Conservation (phyloP, 208 protist species). For the Lotmaria passim region DNA sequence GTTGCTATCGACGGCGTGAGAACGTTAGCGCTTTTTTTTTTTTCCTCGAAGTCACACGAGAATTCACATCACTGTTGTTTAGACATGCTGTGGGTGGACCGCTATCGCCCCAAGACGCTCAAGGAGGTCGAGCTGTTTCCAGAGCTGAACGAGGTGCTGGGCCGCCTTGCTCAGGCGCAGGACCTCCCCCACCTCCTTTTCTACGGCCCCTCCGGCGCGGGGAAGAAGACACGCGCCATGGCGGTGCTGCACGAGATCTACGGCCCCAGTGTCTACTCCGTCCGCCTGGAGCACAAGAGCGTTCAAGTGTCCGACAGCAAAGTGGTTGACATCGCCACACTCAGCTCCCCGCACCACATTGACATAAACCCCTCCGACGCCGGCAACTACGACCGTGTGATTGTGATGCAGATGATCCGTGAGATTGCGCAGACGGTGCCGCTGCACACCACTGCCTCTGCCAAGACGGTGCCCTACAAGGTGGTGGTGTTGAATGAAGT, state of each 20-base stretch:
- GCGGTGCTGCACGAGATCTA: conserved; percentile 95
- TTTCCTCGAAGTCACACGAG: background rate
- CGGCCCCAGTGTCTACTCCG: conserved; percentile 87
- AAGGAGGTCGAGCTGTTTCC: conserved; percentile 95
- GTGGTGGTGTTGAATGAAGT: conserved; percentile 98
- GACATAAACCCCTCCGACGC: conserved; percentile 99
- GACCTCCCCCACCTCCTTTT: conserved; percentile 98
- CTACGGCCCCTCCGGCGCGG: conserved; percentile 96
- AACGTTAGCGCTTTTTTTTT: too few relatives aligned
- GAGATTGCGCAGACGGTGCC: conserved; percentile 97
- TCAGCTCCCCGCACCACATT: conserved; percentile 98
- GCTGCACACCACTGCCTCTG: conserved; percentile 51
- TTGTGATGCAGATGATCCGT: conserved; percentile 99
- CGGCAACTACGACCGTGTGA: conserved; percentile 96
- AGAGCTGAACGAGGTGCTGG: conserved; percentile 89
- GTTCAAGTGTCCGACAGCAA: conserved; percentile 92
- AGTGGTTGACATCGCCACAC: conserved; percentile 96
- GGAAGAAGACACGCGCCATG: conserved; percentile 97
- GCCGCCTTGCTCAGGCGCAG: conserved; percentile 75
- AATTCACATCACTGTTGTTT: background rate
- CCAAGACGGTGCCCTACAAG: conserved; percentile 77
- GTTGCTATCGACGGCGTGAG: too few relatives aligned
- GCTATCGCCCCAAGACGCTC: conserved; percentile 97
- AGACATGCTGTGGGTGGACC: conserved; percentile 98
- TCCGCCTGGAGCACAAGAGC: conserved; percentile 92